Conservation (phyloP, 345 rosid genomes). For the Dipteronia sinensis region DNA sequence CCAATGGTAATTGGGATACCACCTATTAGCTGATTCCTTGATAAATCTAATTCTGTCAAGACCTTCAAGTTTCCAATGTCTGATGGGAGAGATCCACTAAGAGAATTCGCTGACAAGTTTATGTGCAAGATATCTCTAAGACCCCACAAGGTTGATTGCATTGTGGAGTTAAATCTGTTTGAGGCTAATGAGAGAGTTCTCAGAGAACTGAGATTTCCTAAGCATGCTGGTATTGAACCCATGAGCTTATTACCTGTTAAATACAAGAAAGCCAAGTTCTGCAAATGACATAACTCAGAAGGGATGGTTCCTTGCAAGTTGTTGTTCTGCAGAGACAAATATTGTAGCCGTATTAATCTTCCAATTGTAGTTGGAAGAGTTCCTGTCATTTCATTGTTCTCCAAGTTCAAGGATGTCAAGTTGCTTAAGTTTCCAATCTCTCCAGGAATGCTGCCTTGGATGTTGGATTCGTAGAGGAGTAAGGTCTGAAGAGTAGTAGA, state of each 20-base stretch:
- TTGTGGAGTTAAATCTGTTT: conserved; percentile 5
- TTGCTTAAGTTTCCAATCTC: conserved; percentile 15
- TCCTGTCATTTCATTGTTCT: conserved; percentile 7
- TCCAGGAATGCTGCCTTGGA: conserved; percentile 17
- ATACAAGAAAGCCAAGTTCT: background rate
- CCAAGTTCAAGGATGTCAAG: conserved; percentile 2
- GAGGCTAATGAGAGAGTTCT: background rate
- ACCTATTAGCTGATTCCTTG: background rate
- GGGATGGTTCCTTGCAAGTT: conserved; percentile 8
- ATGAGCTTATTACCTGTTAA: background rate
- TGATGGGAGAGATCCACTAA: conserved; percentile 6
- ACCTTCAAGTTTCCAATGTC: background rate
- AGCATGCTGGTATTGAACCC: conserved; percentile 1
- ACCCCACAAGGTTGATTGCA: conserved; percentile 10
- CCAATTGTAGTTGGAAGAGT: conserved; percentile 11
- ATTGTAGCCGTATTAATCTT: background rate
- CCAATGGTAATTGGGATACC: conserved; percentile 12
- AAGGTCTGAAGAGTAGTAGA: background rate
- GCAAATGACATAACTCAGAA: conserved; percentile 4
- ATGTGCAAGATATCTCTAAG: conserved; percentile 13
- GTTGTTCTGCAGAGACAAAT: background rate
- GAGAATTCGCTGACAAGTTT: conserved; percentile 25
- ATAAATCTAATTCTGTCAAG: too few relatives aligned
- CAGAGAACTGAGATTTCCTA: conserved; percentile 14
- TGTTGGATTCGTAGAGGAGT: background rate